A percentile compares a stretch with the other conserved stretches of the same genome.
phyloP scores from a whole-genome alignment of 164 flowering plant species.

The Macadamia tetraphylla region DNA sequence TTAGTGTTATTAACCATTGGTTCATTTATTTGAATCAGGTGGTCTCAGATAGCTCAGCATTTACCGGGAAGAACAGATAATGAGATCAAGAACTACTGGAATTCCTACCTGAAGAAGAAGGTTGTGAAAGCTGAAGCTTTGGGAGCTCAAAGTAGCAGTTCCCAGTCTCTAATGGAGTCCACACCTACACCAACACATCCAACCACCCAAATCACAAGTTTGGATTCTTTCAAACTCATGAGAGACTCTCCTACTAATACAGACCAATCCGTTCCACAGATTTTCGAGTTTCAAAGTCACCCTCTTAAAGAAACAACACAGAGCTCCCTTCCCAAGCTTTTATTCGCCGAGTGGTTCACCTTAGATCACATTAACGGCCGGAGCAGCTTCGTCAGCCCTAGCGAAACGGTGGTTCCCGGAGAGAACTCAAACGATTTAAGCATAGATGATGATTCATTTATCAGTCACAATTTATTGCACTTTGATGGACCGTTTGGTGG shows the following conservation, averaged over 20 bases:
- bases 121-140: slow-evolving; percentile 23
- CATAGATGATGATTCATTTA: slow-evolving; percentile 5
- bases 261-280: slow-evolving; percentile 12
- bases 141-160: not conserved
- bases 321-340: slow-evolving; percentile 44
- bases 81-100: slow-evolving; percentile 91
- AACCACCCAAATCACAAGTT: slow-evolving; percentile 13
- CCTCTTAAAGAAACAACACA: slow-evolving; percentile 5
- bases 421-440: slow-evolving; percentile 8
- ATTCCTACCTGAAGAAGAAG: slow-evolving; percentile 75
- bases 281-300: not conserved
- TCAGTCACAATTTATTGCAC: slow-evolving; percentile 6
- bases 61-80: slow-evolving; percentile 93
- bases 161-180: slow-evolving; percentile 4
- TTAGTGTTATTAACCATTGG: not conserved
- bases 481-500: slow-evolving; percentile 16
- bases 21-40: slow-evolving; percentile 34
- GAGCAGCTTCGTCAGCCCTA: slow-evolving; percentile 5
- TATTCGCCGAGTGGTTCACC: slow-evolving; percentile 73
- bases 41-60: slow-evolving; percentile 83
- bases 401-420: slow-evolving; percentile 4
- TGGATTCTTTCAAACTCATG: slow-evolving; percentile 2
- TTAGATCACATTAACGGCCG: slow-evolving; percentile 18
- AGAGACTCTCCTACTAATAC: slow-evolving; percentile 16
- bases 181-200: slow-evolving; percentile 7